Base-by-base conservation (phyloP, 1,284 basidiomycete genomes). In the Puccinia sorghi region DNA sequence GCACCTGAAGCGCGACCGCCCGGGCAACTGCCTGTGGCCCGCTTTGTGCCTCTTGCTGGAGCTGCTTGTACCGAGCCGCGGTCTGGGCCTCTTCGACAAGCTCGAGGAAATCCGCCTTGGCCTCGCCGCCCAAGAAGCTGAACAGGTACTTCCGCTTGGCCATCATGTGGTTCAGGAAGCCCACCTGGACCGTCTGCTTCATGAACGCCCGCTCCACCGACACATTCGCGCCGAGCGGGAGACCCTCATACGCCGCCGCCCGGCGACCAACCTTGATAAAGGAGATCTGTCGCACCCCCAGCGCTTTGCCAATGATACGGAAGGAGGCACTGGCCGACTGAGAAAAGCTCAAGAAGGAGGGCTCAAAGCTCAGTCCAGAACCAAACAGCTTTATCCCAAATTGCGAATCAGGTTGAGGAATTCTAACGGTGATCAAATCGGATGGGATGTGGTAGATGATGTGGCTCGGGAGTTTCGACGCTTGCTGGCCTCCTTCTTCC, bases 121-220 rank as follows among this genome's bases (percentile, higher is more conserved):
- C 86, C 0, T 90, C 87, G 82, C 93, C 91, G 71, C 91, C 39
- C 41, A 70, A 89, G 57, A 96, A 90, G 81, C 92, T 93, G 86
- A 96, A 96, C 89, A 96, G 93, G 85, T 97, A 97, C 83, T 90
- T 90, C 81, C 93, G 88, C 84, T 91, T 91, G 77, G 86, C 81
- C 37, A 90, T 89, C 20, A 86, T 84, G 81, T 91, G 90, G 81
- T 91, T 91, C 59, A 88, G 82, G 85, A 97, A 97, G 3, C 92
- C 90, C 27, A 97, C 85, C 83, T 95, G 92, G 87, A 97, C 94
- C 0, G 93, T 95, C 83, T 95, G 91, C 70, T 90, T 89, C 94
- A 97, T 96, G 86, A 95, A 95, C 0, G 91, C 90, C 32, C 94
- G 89, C 84, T 97, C 94, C 79, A 97, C 90, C 37, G 88, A 87